Conservation (phyloP, 73 alveolate species). For the Effrenium voratum region DNA sequence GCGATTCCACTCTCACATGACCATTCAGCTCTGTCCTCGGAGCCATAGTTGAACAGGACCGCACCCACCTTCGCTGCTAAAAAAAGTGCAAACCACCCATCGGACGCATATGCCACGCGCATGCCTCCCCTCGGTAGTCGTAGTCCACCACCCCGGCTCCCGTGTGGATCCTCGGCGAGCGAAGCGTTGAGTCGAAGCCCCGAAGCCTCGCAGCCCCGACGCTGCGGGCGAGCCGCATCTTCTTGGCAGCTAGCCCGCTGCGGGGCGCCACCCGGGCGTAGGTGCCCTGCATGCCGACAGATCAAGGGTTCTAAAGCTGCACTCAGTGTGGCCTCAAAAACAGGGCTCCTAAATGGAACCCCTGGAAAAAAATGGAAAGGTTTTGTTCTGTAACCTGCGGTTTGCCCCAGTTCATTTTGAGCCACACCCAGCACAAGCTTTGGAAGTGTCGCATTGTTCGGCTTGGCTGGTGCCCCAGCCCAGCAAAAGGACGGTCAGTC, state of each 20-base stretch:
- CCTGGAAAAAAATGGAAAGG: too few relatives aligned
- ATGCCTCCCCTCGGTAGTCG: constrained; percentile 97
- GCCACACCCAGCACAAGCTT: too few relatives aligned
- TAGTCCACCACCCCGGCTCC: constrained; percentile 98
- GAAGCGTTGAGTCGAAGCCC: neutral
- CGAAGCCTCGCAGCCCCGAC: neutral
- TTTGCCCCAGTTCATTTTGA: too few relatives aligned
- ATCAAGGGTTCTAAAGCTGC: neutral
- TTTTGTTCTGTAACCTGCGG: too few relatives aligned
- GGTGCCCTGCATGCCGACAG: constrained; percentile 88
- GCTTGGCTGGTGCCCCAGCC: too few relatives aligned
- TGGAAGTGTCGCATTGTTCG: too few relatives aligned
- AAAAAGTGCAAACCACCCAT: neutral
- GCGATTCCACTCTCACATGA: too few relatives aligned
- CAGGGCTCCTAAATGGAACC: too few relatives aligned
- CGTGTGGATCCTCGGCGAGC: constrained; percentile 95
- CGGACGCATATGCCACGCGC: too few relatives aligned
- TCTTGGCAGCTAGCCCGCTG: constrained; percentile 97
- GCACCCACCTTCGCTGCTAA: constrained; percentile 90
- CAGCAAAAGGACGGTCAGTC: too few relatives aligned
- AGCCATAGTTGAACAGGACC: constrained; percentile 96
- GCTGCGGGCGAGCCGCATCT: constrained; percentile 91
- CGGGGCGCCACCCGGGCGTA: constrained; percentile 97
- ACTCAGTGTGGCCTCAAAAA: too few relatives aligned
- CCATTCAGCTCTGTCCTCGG: constrained; percentile 93